Evolutionary conservation across 139 green algal genomes (phyloP), one percentile per base, ranked within the genome.

Genomic region (Deuterostichococcus epilithicus): DNA sequence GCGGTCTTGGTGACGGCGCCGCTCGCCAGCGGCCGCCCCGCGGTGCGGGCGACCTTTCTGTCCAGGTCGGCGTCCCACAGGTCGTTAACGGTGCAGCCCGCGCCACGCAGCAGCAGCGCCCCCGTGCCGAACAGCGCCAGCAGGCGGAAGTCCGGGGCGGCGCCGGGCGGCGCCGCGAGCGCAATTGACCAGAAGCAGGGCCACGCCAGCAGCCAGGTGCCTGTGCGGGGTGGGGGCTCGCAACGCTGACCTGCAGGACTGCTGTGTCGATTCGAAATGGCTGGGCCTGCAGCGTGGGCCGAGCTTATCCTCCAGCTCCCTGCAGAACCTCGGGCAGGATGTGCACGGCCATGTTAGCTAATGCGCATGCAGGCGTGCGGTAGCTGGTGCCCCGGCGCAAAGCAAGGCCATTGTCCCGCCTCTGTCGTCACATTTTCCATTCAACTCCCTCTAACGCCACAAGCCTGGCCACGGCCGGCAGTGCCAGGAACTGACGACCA

Each of bases 51-150:
- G 71, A 97, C 92, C 68, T 89, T 73, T 18, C 67, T 65, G 81
- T 97, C 94, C 68, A 97, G 73, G 35, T 97, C 86, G 2, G 86
- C 71, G 77, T 99, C 96, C 91, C 93, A 97, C 67, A 99, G 75
- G 84, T 99, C 96, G 81, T 99, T 99, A 22, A 99, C 81, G 26
- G 94, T 99, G 87, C 96, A 99, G 69, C 96, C 96, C 5, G 93
- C 89, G 22, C 92, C 90, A 0, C 93, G 79, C 72, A 98, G 85
- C 44, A 98, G 83, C 58, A 98, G 75, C 0, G 95, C 82, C 0
- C 95, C 95, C 25, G 73, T 70, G 3, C 86, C 91, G 85, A 98
- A 99, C 30, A 98, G 84, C 0, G 82, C 75, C 42, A 97, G 59
- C 38, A 95, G 72, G 3, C 76, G 47, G 0, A 82, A 23, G 82